phyloP scores from a whole-genome alignment of 805 yeast species.

The Torulaspora gathmanii region DNA sequence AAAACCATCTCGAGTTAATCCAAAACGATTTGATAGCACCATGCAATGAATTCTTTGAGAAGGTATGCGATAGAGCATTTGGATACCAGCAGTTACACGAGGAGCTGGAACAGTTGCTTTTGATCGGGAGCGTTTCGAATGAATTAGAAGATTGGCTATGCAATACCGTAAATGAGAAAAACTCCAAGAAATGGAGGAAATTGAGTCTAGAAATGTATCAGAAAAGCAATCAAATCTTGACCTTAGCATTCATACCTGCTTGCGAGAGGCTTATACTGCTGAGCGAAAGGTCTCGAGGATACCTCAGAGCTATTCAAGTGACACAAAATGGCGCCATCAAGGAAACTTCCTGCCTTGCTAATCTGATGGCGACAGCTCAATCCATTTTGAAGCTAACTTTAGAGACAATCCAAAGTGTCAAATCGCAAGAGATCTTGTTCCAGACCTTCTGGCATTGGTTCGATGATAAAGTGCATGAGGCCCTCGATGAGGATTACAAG shows the following conservation, averaged over 20 bases:
- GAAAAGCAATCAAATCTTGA: conserved; percentile 43
- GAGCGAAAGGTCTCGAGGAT: conserved; percentile 15
- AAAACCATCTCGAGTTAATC: conserved; percentile 20
- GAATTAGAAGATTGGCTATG: conserved; percentile 46
- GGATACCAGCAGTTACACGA: conserved; percentile 29
- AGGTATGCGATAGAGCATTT: conserved; percentile 19
- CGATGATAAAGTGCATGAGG: conserved; percentile 18
- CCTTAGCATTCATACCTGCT: conserved; percentile 49
- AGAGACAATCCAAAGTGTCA: conserved; percentile 12
- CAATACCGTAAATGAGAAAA: conserved; percentile 64
- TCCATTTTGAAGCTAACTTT: conserved; percentile 9
- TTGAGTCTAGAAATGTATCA: conserved; percentile 50
- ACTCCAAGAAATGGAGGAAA: conserved; percentile 51
- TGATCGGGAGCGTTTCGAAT: conserved; percentile 11
- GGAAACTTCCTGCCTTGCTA: background rate
- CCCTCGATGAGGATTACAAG: conserved; percentile 23
- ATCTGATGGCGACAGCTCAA: conserved; percentile 9
- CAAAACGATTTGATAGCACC: conserved; percentile 21
- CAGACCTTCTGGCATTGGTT: conserved; percentile 22
- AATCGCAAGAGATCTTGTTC: conserved; percentile 14
- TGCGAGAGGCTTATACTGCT: conserved; percentile 51
- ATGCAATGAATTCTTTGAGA: conserved; percentile 20
- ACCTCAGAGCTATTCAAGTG: conserved; percentile 10
- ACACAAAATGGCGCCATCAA: conserved; percentile 1
- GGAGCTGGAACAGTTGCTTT: conserved; percentile 30